Evolutionary conservation across 495 filamentous ascomycete species (phyloP).

Genomic region (Neurospora sp.): DNA sequence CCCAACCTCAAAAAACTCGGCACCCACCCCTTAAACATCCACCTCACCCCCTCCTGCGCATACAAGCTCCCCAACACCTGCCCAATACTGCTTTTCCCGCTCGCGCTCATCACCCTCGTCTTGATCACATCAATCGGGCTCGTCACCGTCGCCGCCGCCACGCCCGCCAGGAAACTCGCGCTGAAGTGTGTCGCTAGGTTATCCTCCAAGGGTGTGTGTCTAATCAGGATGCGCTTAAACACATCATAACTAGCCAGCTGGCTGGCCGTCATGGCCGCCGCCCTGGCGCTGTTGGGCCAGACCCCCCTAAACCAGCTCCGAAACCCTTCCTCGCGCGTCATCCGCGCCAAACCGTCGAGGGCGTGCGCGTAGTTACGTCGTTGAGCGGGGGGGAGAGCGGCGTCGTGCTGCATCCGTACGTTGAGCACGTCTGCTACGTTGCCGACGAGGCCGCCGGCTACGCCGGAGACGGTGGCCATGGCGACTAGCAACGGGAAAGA

Average conservation of each 20-base stretch:
- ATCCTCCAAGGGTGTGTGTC: constrained; percentile 60
- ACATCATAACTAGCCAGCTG: constrained; percentile 88
- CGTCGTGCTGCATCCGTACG: constrained; percentile 97
- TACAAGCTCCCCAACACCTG: constrained; percentile 57
- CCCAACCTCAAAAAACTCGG: constrained; percentile 90
- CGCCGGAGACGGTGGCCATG: constrained; percentile 73
- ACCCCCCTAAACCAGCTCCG: constrained; percentile 74
- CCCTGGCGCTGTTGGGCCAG: constrained; percentile 81
- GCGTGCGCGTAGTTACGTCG: constrained; percentile 86
- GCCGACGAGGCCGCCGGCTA: constrained; percentile 80
- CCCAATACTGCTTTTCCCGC: constrained; percentile 47
- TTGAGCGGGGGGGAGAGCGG: constrained; percentile 59
- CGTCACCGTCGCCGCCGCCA: constrained; percentile 91
- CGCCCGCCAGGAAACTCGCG: constrained; percentile 76
- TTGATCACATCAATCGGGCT: constrained; percentile 96
- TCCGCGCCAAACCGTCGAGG: constrained; percentile 73
- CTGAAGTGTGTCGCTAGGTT: constrained; percentile 76
- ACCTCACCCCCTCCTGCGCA: constrained; percentile 66
- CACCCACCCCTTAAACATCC: constrained; percentile 98
- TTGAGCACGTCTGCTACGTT: constrained; percentile 95
- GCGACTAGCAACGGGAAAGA: constrained; percentile 63
- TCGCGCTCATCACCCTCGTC: constrained; percentile 82
- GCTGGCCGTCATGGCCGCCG: constrained; percentile 85
- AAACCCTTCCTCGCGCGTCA: constrained; percentile 71
- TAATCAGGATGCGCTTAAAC: constrained; percentile 72